Base-by-base conservation (phyloP, 108 stramenopile species). In the Fragilaria crotonensis region DNA sequence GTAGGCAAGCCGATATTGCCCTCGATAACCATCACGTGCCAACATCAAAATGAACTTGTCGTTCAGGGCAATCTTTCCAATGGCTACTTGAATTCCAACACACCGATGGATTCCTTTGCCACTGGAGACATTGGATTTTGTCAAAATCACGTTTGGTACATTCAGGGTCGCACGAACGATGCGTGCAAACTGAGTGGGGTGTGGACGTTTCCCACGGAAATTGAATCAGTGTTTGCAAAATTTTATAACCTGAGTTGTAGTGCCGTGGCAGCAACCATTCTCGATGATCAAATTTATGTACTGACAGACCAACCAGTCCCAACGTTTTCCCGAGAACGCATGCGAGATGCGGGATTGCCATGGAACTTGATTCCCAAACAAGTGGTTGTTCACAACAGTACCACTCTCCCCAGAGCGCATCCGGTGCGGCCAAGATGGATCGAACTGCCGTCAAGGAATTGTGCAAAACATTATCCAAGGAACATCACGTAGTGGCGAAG, bases 121-220 rank as follows among this genome's bases (percentile, higher is more conserved):
- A 65, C 75, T 0, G 75, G 75, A 11, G 75, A 76, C 59, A 36
- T 70, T 25, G 75, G 75, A 3, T 76, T 76, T 66, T 66, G 29
- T 27, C 47, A 48, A 0, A 33, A 64, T 45, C 64, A 61, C 27
- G 22, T 47, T 19, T 76, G 60, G 59, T 76, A 76, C 45, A 58
- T 76, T 5, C 52, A 57, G 49, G 75, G 69, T 20, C 64, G 75
- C 19, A 49, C 19, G 25, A 64, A 76, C 52, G 68, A 76, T 62
- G 56, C 68, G 29, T 22, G 30, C 20, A 76, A 76, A 56, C 33
- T 70, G 19, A 66, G 70, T 63, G 75, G 75, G 2, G 45, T 70
- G 28, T 63, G 60, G 60, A 76, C 75, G 22, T 51, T 51, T 33
- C 75, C 64, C 7, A 25, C 59, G 9, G 69, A 70, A 57, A 53